Evolutionary conservation across 108 stramenopile species (phyloP), one percentile per base, ranked within the genome.

Genomic region (Stephanodiscus triporus): DNA sequence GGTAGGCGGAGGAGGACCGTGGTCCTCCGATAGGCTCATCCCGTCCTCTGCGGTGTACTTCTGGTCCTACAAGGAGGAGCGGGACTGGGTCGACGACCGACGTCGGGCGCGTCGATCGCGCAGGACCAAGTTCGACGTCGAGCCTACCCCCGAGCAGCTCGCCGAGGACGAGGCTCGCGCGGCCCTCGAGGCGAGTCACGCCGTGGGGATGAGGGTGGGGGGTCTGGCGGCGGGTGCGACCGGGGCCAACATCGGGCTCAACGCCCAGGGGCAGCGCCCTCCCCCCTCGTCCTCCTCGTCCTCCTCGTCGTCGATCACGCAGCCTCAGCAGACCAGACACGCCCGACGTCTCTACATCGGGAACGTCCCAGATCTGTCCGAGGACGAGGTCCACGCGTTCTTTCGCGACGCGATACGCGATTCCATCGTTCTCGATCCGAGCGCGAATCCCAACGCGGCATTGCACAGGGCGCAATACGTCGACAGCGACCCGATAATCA

Each of bases 331-430:
- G 64, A 98, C 98, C 9, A 82, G 95, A 32, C 98, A 97, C 72
- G 98, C 97, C 13, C 83, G 99, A 9, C 84, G 98, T 22, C 82
- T 99, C 26, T 99, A 98, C 86, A 84, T 98, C 57, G 99, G 99
- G 22, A 86, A 96, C 73, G 73, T 98, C 45, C 84, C 85, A n/a
- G 80, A 87, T 71, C 73, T 91, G 11, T 78, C 71, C 22, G 97
- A 99, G 73, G 64, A 84, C 29, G 90, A 97, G 16, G 61, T 99
- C 29, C 85, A 90, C 36, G 75, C 63, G 51, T 97, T 94, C 68
- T 98, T 98, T 69, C 73, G 91, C 37, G 69, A 85, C 29, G 91
- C 96, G 49, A 89, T 98, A 73, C 77, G 89, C 26, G 56, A 49
- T 57, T 83, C 90, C 22, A 65, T 86, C 32, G 66, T 84, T 16